A percentile compares a stretch with the other conserved stretches of the same genome.
These are phyloP conservation scores for Lycium ferocissimum DNA, from an alignment of 257 asterid genomes.

Conservation along the genomic window DNA sequence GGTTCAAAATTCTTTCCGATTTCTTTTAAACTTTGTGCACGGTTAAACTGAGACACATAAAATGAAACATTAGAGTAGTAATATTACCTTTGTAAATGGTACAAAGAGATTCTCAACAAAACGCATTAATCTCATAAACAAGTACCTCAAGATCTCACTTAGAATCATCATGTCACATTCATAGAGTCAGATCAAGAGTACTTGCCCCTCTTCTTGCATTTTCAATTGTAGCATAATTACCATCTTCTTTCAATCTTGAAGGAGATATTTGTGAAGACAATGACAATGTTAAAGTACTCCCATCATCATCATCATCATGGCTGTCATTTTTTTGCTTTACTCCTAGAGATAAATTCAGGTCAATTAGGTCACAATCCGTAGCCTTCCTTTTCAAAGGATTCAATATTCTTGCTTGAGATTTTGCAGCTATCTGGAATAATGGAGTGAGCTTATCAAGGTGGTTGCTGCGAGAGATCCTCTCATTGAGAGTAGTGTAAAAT, in stretches of 20 bases:
- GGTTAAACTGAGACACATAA: background rate
- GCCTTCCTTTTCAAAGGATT: conserved; percentile 55
- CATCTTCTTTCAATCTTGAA: conserved; percentile 51
- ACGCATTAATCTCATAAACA: conserved; percentile 34
- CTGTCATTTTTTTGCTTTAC: conserved; percentile 37
- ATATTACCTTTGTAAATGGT: background rate
- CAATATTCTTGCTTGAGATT: conserved; percentile 5
- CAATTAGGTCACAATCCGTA: conserved; percentile 37
- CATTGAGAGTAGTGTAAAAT: background rate
- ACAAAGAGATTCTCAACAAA: background rate
- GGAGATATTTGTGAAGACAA: conserved; percentile 35
- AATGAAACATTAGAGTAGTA: background rate
- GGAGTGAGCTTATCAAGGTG: conserved; percentile 21
- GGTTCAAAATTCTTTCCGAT: background rate
- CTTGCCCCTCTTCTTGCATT: conserved; percentile 64
- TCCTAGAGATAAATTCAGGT: conserved; percentile 67
- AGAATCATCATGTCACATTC: conserved; percentile 68
- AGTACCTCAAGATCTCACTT: conserved; percentile 74
- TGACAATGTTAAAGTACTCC: conserved; percentile 54
- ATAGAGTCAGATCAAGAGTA: conserved; percentile 98
- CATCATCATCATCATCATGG: conserved; percentile 33
- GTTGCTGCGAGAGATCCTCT: background rate
- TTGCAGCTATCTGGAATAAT: background rate
- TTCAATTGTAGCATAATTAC: conserved; percentile 21
- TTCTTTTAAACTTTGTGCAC: background rate